Evolutionary conservation across 805 yeast species (phyloP), one percentile per base, ranked within the genome.

Genomic region (Metschnikowia arizonensis): DNA sequence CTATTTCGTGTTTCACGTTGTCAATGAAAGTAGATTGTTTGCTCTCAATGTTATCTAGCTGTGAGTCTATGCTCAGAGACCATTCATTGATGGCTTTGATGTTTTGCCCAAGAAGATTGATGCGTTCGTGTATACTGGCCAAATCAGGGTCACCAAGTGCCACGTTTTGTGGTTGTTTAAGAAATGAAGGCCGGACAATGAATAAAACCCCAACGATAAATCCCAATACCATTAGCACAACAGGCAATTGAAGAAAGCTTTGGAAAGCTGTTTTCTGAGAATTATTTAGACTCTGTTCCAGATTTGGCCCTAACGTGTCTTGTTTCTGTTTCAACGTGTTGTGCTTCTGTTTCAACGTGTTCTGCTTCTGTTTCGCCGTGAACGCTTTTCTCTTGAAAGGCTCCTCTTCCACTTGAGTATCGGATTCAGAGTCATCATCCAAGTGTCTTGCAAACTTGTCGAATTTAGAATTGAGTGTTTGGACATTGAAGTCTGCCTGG

Each of bases 21-120:
- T 39, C 30, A n/a, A 50, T 34, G 24, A 59, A 38, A 8, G 53
- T 33, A 6, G 53, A 53, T 25, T 53, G 53, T 26, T 54, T 56
- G 4, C 49, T 19, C n/a, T 55, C 55, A 2, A 58, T 23, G 14
- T 46, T 42, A 21, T 58, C 63, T 26, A 59, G 58, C 25, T 53
- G 56, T 15, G 46, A 45, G 14, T 55, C 50, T 9, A 63, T 42
- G 2, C 52, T 51, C 14, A 28, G 34, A 2, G 61, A 46, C 6
- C 55, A 34, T 8, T 54, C 55, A 29, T 42, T 38, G 17, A 61
- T 44, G 21, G 52, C 48, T 29, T 45, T 40, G 12, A 56, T 44
- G 6, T 35, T 49, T 26, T 44, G 42, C 11, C 48, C 53, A 15
- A 54, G 49, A 12, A 12, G 21, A 8, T 43, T 42, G 6, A 56